These are phyloP conservation scores for Yamadazyma taylorii DNA, from an alignment of 1,139 yeast genomes.

Conservation along the genomic window DNA sequence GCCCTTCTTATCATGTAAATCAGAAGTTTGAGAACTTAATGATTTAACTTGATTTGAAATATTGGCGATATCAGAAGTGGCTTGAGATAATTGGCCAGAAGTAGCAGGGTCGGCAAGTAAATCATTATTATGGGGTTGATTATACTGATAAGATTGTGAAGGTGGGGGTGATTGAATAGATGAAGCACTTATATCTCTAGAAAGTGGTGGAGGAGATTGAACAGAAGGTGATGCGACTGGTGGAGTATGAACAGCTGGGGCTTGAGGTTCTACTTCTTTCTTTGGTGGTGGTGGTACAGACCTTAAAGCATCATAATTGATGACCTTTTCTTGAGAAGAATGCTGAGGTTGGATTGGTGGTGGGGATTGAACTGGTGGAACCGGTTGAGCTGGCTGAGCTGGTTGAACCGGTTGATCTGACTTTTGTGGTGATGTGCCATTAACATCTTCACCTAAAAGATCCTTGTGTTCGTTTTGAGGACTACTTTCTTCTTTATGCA, in stretches of 20 bases:
- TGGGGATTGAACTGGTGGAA: conserved; percentile 10
- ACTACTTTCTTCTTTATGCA: conserved; percentile 28
- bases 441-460: conserved; percentile 29
- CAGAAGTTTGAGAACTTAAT: conserved; percentile 70
- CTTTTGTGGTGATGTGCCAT: conserved; percentile 7
- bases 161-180: conserved; percentile 8
- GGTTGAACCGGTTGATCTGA: conserved; percentile 8
- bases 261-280: conserved; percentile 8
- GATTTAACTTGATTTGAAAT: conserved; percentile 83
- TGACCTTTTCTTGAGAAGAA: conserved; percentile 18
- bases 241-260: conserved; percentile 15
- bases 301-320: conserved; percentile 50
- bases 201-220: conserved; percentile 8
- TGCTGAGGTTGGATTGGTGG: conserved; percentile 7
- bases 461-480: conserved; percentile 25
- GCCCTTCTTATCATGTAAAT: conserved; percentile 66
- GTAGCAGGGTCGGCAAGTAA: conserved; percentile 58
- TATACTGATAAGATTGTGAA: conserved; percentile 5
- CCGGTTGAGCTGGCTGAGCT: conserved; percentile 5
- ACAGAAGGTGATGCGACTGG: conserved; percentile 13
- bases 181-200: conserved; percentile 8
- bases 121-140: conserved; percentile 38
- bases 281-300: conserved; percentile 50
- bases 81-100: conserved; percentile 69
- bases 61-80: conserved; percentile 85